Evolutionary conservation across 768 basidiomycete species (phyloP).

Genomic region (Gautieria morchelliformis): DNA sequence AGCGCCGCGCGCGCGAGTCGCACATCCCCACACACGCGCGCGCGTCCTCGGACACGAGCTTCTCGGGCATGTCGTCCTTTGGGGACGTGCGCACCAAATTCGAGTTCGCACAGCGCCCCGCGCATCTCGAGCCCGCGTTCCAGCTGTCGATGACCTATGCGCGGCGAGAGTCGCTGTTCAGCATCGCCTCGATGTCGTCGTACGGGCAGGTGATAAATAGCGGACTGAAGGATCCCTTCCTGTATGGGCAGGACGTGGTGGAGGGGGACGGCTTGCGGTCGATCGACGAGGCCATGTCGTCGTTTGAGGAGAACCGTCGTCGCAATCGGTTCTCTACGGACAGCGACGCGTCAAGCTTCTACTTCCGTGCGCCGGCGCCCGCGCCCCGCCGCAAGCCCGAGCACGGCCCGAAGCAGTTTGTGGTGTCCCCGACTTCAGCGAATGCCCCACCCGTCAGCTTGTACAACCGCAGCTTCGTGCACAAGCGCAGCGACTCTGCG

Average conservation of each 20-base stretch:
- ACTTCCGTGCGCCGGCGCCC: slow-evolving; percentile 41
- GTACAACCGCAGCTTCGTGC: slow-evolving; percentile 55
- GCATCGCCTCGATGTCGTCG: slow-evolving; percentile 73
- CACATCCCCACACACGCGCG: slow-evolving; percentile 23
- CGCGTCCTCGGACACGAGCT: slow-evolving; percentile 47
- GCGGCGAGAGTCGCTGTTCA: slow-evolving; percentile 53
- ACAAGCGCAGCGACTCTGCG: slow-evolving; percentile 46
- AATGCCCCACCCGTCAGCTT: slow-evolving; percentile 57
- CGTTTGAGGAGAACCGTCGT: slow-evolving; percentile 18
- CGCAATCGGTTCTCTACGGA: slow-evolving; percentile 46
- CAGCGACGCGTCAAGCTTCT: slow-evolving; percentile 72
- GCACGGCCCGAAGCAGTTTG: slow-evolving; percentile 51
- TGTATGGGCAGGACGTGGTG: slow-evolving; percentile 33
- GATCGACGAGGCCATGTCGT: neutral
- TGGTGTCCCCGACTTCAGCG: slow-evolving; percentile 38
- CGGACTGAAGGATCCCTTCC: slow-evolving; percentile 65
- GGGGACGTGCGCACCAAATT: slow-evolving; percentile 73
- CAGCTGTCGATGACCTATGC: slow-evolving; percentile 21
- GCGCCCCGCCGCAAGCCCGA: slow-evolving; percentile 29
- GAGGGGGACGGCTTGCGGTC: neutral
- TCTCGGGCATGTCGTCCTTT: slow-evolving; percentile 65
- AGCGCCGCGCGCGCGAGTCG: slow-evolving; percentile 19
- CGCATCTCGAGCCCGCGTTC: slow-evolving; percentile 52
- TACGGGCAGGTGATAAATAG: slow-evolving; percentile 59
- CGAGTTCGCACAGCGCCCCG: slow-evolving; percentile 57